Percentiles rank a stretch among this genome's conserved stretches.
Evolutionary conservation across 805 yeast genomes (phyloP).

Genomic region (Cyberlindnera lachancei): DNA sequence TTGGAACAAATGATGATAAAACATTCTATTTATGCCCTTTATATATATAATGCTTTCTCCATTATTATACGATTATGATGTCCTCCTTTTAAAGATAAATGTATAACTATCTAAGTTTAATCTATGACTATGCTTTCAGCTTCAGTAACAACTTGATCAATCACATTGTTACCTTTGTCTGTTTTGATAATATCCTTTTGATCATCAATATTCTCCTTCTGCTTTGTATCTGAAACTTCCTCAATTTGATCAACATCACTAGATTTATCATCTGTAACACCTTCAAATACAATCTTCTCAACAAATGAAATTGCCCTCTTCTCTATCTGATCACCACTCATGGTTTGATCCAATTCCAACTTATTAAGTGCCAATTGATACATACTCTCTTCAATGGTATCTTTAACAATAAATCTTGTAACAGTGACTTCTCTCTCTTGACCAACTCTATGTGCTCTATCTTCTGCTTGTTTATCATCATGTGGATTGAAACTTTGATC

Average conservation of each 20-base stretch:
- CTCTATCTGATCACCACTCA: slow-evolving; percentile 25
- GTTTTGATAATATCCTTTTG: slow-evolving; percentile 32
- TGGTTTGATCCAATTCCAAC: slow-evolving; percentile 62
- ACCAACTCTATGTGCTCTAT: slow-evolving; percentile 96
- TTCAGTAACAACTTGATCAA: background rate
- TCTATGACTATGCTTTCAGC: slow-evolving; percentile 5
- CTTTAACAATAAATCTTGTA: slow-evolving; percentile 59
- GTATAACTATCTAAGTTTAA: background rate
- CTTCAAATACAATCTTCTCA: slow-evolving; percentile 38
- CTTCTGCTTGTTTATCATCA: slow-evolving; percentile 98
- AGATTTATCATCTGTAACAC: too few relatives aligned
- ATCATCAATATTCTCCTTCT: slow-evolving; percentile 1
- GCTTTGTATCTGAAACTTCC: too few relatives aligned
- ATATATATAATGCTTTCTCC: background rate
- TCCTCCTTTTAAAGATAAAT: background rate
- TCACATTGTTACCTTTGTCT: slow-evolving; percentile 28
- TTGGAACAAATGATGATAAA: slow-evolving; percentile 8
- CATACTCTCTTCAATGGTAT: slow-evolving; percentile 87
- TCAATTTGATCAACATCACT: too few relatives aligned
- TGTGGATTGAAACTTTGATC: slow-evolving; percentile 97
- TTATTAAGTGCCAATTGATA: slow-evolving; percentile 82
- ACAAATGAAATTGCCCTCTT: slow-evolving; percentile 16
- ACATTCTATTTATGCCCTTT: background rate
- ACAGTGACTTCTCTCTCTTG: slow-evolving; percentile 82
- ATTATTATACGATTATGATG: background rate